A percentile compares a stretch with the other conserved stretches of the same genome.
Evolutionary conservation across 164 flowering plant genomes (phyloP).

Genomic region (Magnolia sinica): DNA sequence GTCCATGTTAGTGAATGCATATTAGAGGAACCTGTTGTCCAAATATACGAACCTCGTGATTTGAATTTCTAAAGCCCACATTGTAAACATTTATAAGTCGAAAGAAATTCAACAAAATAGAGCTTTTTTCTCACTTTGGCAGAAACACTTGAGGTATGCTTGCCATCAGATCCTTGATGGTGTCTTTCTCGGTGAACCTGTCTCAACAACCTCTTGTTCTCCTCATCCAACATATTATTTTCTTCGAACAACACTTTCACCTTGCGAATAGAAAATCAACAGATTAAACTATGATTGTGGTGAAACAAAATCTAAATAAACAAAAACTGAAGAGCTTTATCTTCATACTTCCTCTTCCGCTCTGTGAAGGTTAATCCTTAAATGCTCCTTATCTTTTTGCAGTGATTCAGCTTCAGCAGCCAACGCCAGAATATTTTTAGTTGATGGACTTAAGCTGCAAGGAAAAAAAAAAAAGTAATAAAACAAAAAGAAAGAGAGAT

Average conservation of each 20-base stretch:
- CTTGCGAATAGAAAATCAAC: conserved; percentile 23
- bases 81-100: not conserved
- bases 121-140: conserved; percentile 51
- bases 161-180: conserved; percentile 48
- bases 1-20: no score
- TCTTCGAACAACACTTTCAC: conserved; percentile 58
- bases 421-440: conserved; percentile 44
- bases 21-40: not conserved
- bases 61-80: not conserved
- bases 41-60: not conserved
- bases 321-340: not conserved
- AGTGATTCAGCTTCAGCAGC: conserved; percentile 45
- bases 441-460: conserved; percentile 58
- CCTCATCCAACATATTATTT: conserved; percentile 57
- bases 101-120: not conserved
- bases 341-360: conserved; percentile 77
- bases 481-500: not conserved
- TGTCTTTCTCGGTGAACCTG: conserved; percentile 37
- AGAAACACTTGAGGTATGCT: conserved; percentile 44
- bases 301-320: not conserved
- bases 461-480: no score
- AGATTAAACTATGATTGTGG: not conserved
- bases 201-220: conserved; percentile 60
- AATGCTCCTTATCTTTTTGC: conserved; percentile 57
- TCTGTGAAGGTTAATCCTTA: conserved; percentile 52